Base-by-base conservation (phyloP, 768 basidiomycete genomes). In the Hypholoma fasciculare region DNA sequence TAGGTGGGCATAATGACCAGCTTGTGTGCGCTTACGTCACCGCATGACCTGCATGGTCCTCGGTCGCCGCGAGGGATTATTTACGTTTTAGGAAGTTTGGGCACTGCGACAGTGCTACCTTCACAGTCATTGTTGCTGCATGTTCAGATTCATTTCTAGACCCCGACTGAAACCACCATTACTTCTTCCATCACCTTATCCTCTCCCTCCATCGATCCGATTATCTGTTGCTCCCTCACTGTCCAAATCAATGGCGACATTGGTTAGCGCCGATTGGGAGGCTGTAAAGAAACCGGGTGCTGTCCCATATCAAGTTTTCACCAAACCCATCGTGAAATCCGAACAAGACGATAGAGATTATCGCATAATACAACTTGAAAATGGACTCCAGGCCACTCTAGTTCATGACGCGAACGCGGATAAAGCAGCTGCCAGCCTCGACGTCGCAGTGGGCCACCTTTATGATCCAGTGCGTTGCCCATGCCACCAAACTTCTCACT, bases 381-480 rank as follows among this genome's bases (percentile, higher is more conserved):
- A 98, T 67, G 94, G 91, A 3, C 74, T 99, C n/a, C 88, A 92
- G 60, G 94, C 88, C 0, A 83, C 89, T 62, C 73, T 99, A 23
- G 80, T 98, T 13, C 88, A 88, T 55, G 96, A 99, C 69, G 73
- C 83, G 0, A 87, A 85, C 61, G 86, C 96, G 5, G 97, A 99
- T 76, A 97, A 96, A 74, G 91, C 94, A 11, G 93, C 95, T 0
- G 97, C 96, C 2, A 92, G 93, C 68, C 80, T 99, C 66, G 92
- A 96, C 72, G 94, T 98, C 52, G 88, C 89, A 37, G 95, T 98
- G 2, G 97, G 97, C 4, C 96, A 98, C 72, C 72, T 99, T 53
- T 86, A 83, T 44, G 97, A 99, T 72, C 97, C 97, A 14, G 93
- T 93, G 68, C 72, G 89, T 78, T 39, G 7, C 40, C 39, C 20